Conservation (phyloP, 257 asterid genomes). For the Forsythia suspensa region DNA sequence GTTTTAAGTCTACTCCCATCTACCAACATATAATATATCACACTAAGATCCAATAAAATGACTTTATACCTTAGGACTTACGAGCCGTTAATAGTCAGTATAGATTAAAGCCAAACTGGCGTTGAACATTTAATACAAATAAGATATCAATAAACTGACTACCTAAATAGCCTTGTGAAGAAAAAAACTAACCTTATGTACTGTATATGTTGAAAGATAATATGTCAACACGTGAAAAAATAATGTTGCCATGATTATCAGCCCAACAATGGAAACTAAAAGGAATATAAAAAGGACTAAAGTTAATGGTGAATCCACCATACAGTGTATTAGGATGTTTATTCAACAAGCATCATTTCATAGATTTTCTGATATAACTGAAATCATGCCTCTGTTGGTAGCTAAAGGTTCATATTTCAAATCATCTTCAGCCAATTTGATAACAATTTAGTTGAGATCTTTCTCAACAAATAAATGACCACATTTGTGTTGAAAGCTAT, state of each 20-base stretch:
- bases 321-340: constrained; percentile 17
- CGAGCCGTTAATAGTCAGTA: background rate
- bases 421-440: background rate
- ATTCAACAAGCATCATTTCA: constrained; percentile 6
- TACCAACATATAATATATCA: constrained; percentile 34
- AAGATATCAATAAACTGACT: background rate
- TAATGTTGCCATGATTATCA: constrained; percentile 82
- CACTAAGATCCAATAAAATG: constrained; percentile 13
- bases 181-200: constrained; percentile 70
- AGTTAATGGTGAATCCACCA: constrained; percentile 34
- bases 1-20: constrained; percentile 94
- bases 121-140: background rate
- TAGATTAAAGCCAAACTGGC: constrained; percentile 10
- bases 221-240: constrained; percentile 87
- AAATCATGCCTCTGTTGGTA: background rate
- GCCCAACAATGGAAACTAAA: constrained; percentile 83
- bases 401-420: background rate
- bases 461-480: constrained; percentile 5
- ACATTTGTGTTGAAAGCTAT: constrained; percentile 5
- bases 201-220: constrained; percentile 77
- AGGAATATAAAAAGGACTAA: background rate
- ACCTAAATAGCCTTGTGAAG: constrained; percentile 8
- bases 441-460: constrained; percentile 6
- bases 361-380: background rate
- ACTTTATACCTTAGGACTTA: background rate